Percentiles rank a stretch among this genome's conserved stretches.
These are phyloP conservation scores for Marasmius tenuissimus DNA, from an alignment of 1,284 basidiomycete genomes.

Conservation along the genomic window DNA sequence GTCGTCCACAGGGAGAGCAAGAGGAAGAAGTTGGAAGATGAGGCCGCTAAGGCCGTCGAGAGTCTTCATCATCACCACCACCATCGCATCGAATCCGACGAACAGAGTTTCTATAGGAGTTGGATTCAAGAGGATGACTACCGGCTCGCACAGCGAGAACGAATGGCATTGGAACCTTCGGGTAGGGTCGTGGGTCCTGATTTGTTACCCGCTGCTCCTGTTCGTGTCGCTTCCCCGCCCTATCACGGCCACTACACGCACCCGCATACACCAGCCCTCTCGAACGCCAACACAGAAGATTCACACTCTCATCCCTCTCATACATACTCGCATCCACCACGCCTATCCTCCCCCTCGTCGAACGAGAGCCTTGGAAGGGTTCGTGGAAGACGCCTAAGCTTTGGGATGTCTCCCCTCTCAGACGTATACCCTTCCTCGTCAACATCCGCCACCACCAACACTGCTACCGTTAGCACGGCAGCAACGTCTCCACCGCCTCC, in stretches of 20 bases:
- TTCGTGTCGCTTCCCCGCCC: not conserved
- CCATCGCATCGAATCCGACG: too few species aligned
- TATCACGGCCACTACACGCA: not conserved
- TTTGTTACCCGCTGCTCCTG: constrained; percentile 4
- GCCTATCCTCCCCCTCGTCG: constrained; percentile 11
- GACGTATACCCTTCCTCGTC: constrained; percentile 22
- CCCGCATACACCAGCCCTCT: constrained; percentile 17
- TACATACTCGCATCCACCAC: constrained; percentile 7
- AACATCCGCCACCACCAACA: not conserved
- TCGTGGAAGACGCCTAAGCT: constrained; percentile 8
- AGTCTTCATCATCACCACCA: not conserved
- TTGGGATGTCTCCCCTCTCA: constrained; percentile 20
- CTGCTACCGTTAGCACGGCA: too few species aligned
- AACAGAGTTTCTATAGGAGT: not conserved
- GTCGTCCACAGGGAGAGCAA: constrained; percentile 15
- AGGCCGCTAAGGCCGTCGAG: constrained; percentile 1
- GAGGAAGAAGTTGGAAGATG: constrained; percentile 1
- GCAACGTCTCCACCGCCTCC: constrained; percentile 15
- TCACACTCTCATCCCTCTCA: constrained; percentile 23
- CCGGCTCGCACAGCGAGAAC: constrained; percentile 10
- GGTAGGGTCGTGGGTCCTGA: constrained; percentile 18
- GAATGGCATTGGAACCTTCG: constrained; percentile 25
- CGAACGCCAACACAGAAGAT: constrained; percentile 26
- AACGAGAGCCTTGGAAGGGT: constrained; percentile 8
- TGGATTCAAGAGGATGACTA: constrained; percentile 1